Base-by-base conservation (phyloP, 768 basidiomycete genomes). In the Lactarius indigo region DNA sequence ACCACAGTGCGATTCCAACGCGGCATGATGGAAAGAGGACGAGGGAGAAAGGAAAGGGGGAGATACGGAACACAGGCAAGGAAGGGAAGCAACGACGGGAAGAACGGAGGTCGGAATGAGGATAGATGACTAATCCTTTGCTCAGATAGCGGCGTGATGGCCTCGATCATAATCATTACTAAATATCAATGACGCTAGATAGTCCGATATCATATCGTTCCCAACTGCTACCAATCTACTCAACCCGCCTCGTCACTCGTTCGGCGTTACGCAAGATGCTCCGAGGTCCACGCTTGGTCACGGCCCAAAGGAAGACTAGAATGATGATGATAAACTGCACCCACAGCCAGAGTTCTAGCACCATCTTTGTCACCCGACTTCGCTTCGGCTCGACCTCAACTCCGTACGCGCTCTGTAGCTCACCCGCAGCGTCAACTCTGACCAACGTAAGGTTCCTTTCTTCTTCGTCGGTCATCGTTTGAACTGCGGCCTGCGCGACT, bases 261-360 rank as follows among this genome's bases (percentile, higher is more conserved):
- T 79, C 76, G 8, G 79, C 79, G 64, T 85, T 83, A 42, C 78
- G 79, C 64, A 92, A 71, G 35, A 93, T 84, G 61, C 82, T 82
- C 77, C 86, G 87, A 7, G 91, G 91, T 3, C 92, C 91, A 23
- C 85, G 81, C 76, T 81, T 85, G 65, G 90, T 90, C 87, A 92
- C 90, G 39, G 89, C 85, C 82, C 85, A 92, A 62, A 94, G 74
- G 75, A 94, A 94, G 61, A 92, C 86, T 50, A 87, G 63, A 37
- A 93, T 81, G 69, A 94, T 85, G 67, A 92, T 80, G 9, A 75
- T 79, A 73, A 94, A 92, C 75, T 94, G 92, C 66, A 92, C 74
- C 90, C 91, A 92, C 69, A 94, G 75, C 92, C 92, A 94, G 26
- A 90, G 74, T 77, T 92, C 89, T 58, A 94, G 71, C 69, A 92